These are phyloP conservation scores for Lachnellula occidentalis DNA, from an alignment of 2,329 filamentous ascomycete genomes.

Conservation along the genomic window DNA sequence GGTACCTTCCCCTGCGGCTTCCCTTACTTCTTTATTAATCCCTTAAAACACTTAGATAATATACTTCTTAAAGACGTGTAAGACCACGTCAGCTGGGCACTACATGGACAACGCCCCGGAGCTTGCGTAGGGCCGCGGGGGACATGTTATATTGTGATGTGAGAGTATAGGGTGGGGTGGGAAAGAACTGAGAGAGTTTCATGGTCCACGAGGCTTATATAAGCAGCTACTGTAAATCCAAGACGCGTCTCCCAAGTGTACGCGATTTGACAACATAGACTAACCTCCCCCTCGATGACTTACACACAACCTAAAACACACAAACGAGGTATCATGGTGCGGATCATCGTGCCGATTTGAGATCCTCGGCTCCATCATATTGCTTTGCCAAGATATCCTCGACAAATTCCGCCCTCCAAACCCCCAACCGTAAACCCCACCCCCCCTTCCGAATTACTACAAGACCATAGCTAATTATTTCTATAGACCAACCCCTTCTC, in stretches of 20 bases:
- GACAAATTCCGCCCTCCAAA: conserved; percentile 16
- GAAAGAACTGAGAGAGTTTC: too few relatives aligned
- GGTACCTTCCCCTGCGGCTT: too few relatives aligned
- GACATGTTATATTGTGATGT: too few relatives aligned
- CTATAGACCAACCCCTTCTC: conserved; percentile 2
- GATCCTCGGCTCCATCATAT: conserved; percentile 26
- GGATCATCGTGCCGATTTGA: conserved; percentile 32
- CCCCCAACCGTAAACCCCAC: conserved; percentile 6
- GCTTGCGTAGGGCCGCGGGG: too few relatives aligned
- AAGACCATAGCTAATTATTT: not conserved
- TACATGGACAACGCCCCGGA: too few relatives aligned
- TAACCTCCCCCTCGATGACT: not conserved
- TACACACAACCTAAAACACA: not conserved
- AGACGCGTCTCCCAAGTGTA: not conserved
- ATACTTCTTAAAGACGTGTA: too few relatives aligned
- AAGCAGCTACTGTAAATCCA: not conserved
- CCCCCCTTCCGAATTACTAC: not conserved
- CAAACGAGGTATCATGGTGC: conserved; percentile 6
- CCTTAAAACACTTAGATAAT: too few relatives aligned
- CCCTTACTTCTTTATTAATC: too few relatives aligned
- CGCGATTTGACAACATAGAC: too few relatives aligned
- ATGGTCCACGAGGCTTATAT: too few relatives aligned
- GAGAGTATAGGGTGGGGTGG: too few relatives aligned
- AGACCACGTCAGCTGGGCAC: too few relatives aligned
- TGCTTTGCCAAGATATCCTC: conserved; percentile 22